Percentiles rank a stretch among this genome's conserved stretches.
phyloP scores from a whole-genome alignment of 352 stramenopile species.

The Pythium brassicae region DNA sequence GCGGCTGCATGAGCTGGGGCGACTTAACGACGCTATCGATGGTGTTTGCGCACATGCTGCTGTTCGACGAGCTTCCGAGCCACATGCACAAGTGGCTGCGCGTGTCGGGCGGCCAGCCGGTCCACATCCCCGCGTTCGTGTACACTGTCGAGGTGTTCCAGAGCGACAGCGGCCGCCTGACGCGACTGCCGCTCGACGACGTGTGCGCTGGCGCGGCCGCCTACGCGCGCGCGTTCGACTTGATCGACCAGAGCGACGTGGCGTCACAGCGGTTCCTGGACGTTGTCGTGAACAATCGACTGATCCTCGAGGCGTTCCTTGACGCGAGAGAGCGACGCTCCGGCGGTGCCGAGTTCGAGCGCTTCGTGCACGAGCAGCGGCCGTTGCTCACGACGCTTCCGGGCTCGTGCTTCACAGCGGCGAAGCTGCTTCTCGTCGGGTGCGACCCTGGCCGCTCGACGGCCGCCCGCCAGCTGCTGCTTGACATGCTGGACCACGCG shows the following conservation, averaged over 20 bases:
- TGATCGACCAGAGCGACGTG: not conserved
- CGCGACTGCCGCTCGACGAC: not conserved
- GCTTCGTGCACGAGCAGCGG: conserved; percentile 2
- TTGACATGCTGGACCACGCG: conserved; percentile 4
- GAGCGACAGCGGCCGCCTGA: not conserved
- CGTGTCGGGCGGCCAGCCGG: conserved; percentile 6
- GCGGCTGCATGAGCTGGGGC: conserved; percentile 5
- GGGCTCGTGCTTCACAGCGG: conserved; percentile 9
- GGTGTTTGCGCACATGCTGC: conserved; percentile 12
- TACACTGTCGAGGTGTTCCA: conserved; percentile 8
- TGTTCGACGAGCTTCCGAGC: conserved; percentile 11
- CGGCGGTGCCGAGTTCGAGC: not conserved
- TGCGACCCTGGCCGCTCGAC: not conserved
- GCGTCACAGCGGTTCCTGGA: not conserved
- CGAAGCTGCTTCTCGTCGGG: conserved; percentile 3
- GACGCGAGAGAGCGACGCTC: not conserved
- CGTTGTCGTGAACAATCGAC: conserved; percentile 10
- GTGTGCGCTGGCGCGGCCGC: not conserved
- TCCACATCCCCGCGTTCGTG: conserved; percentile 6
- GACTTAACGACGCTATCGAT: conserved; percentile 8
- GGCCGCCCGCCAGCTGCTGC: conserved; percentile 2
- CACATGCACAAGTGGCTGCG: conserved; percentile 14
- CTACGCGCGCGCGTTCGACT: conserved; percentile 4
- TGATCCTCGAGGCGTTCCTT: conserved; percentile 8
- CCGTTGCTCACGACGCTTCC: not conserved